These are phyloP conservation scores for Barbatosphaeria neglecta DNA, from an alignment of 495 filamentous ascomycete genomes.

Conservation along the genomic window DNA sequence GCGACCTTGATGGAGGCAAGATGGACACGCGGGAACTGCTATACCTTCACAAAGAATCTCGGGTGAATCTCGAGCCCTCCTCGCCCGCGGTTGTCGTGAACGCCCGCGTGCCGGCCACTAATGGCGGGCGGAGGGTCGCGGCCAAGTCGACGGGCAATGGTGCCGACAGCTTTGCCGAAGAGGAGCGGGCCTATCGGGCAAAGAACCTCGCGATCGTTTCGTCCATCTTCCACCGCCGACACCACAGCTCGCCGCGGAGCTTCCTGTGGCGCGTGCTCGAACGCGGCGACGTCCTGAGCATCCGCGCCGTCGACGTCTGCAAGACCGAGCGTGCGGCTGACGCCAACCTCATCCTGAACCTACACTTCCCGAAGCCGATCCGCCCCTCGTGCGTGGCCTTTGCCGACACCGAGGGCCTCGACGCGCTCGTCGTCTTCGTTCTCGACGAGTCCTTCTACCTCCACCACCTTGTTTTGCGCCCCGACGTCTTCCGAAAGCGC, in stretches of 20 bases:
- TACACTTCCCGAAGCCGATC: constrained; percentile 64
- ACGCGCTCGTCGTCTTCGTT: constrained; percentile 68
- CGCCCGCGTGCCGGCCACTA: constrained; percentile 54
- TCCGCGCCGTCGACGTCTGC: constrained; percentile 71
- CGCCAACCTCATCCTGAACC: constrained; percentile 63
- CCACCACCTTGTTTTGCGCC: constrained; percentile 66
- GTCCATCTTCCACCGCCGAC: constrained; percentile 72
- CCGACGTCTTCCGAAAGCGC: constrained; percentile 63
- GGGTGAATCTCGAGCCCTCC: constrained; percentile 67
- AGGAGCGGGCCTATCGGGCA: constrained; percentile 62
- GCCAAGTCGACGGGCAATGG: constrained; percentile 10
- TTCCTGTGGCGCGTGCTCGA: constrained; percentile 88
- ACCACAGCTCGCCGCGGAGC: constrained; percentile 60
- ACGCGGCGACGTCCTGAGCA: constrained; percentile 64
- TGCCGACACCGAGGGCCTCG: constrained; percentile 64
- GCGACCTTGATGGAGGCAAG: constrained; percentile 21
- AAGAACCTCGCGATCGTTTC: constrained; percentile 65
- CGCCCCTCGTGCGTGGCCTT: constrained; percentile 65
- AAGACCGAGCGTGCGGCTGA: constrained; percentile 51
- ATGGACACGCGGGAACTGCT: constrained; percentile 31
- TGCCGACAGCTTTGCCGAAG: constrained; percentile 35
- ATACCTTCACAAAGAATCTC: constrained; percentile 73
- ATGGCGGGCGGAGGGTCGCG: constrained; percentile 23
- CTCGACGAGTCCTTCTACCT: constrained; percentile 69
- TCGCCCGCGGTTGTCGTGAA: constrained; percentile 56